Percentiles rank a stretch among this genome's conserved stretches.
Evolutionary conservation across 495 filamentous ascomycete species (phyloP).

Genomic region (Penicillium tannophilum): DNA sequence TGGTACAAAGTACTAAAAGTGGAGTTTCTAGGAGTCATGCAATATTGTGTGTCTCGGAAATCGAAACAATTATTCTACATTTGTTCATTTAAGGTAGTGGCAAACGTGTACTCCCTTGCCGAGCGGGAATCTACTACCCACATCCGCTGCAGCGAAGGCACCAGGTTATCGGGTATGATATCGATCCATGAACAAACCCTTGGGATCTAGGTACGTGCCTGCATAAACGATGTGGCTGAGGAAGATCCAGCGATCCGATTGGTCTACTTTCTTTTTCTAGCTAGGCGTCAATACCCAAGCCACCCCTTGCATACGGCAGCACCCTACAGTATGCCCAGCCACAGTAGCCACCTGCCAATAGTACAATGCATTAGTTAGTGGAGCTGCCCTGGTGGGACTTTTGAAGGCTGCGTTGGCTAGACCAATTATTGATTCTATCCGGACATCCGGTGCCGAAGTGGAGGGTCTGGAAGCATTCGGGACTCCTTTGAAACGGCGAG

Average conservation of each 20-base stretch:
- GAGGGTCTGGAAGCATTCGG: constrained; percentile 3
- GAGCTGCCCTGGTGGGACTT: not conserved
- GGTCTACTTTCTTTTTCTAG: not conserved
- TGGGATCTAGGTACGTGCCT: constrained; percentile 1
- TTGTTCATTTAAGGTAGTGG: not conserved
- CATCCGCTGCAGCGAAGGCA: not conserved
- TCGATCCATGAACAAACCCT: not conserved
- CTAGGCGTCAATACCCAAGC: not conserved
- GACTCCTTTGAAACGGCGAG: not conserved
- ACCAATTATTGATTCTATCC: not conserved
- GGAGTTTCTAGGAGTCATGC: not conserved
- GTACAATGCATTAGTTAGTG: not conserved
- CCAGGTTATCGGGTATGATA: not conserved
- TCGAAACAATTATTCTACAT: not conserved
- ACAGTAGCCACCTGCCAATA: not conserved
- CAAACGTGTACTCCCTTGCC: not conserved
- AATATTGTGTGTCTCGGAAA: not conserved
- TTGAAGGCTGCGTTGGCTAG: not conserved
- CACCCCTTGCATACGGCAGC: not conserved
- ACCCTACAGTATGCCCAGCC: not conserved
- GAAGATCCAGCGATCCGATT: not conserved
- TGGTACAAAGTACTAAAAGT: not conserved
- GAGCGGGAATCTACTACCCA: not conserved
- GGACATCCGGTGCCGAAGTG: not conserved
- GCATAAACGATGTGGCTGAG: not conserved